A percentile compares a stretch with the other conserved stretches of the same genome.
Evolutionary conservation across 1,284 basidiomycete species (phyloP).

Genomic region (Trametes sp.): DNA sequence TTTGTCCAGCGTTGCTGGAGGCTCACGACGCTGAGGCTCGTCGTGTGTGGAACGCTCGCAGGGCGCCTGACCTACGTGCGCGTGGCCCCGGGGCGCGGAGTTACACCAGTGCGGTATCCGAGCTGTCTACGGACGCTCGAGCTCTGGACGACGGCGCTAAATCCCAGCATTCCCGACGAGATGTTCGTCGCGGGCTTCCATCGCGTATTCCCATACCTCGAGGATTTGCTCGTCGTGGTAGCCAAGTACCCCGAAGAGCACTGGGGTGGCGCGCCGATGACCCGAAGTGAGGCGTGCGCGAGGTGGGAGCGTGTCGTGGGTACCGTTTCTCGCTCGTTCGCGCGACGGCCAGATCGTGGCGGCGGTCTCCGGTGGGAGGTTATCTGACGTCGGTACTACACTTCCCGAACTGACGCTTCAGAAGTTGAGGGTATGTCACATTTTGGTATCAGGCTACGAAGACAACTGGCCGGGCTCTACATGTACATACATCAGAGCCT

Average conservation of each 20-base stretch:
- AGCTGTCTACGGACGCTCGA: background rate
- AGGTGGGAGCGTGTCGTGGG: background rate
- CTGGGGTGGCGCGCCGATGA: background rate
- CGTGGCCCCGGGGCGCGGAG: no score
- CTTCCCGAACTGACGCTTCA: no score
- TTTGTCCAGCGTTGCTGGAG: background rate
- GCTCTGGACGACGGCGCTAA: conserved; percentile 2
- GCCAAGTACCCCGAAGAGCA: background rate
- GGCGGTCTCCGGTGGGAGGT: no score
- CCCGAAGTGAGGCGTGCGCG: background rate
- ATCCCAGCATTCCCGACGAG: background rate
- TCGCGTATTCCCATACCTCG: background rate
- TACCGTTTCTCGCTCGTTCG: no score
- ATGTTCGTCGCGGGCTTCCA: background rate
- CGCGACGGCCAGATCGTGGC: no score
- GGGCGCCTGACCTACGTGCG: background rate
- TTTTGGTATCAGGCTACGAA: no score
- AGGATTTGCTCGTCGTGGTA: background rate
- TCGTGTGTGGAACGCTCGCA: background rate
- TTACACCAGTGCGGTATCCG: background rate
- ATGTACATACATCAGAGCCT: no score
- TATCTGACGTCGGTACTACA: no score
- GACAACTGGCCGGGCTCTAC: no score
- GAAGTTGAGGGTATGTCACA: no score
- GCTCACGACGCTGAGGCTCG: background rate